Conservation (phyloP, 805 yeast genomes). For the Geotrichum ghanense region DNA sequence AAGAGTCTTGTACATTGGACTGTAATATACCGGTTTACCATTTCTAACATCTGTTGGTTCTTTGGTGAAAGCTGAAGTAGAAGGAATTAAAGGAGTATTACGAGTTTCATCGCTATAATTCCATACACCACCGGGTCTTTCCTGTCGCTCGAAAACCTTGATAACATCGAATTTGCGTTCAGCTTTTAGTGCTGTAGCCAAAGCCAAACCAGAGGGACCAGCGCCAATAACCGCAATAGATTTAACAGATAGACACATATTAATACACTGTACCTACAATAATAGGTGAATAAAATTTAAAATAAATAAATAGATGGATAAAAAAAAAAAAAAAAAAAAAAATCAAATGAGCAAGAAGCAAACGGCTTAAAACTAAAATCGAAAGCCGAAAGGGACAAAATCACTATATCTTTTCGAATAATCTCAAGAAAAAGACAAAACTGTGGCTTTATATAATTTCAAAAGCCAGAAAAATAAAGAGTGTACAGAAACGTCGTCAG, state of each 20-base stretch:
- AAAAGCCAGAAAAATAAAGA: no score
- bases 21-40: conserved; percentile 6
- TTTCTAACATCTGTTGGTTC: conserved; percentile 29
- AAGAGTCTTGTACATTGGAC: conserved; percentile 51
- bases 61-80: conserved; percentile 16
- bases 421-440: no score
- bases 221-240: conserved; percentile 62
- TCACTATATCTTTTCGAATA: no score
- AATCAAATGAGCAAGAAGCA: no score
- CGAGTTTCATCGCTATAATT: conserved; percentile 34
- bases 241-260: neutral
- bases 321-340: no score
- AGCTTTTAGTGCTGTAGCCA: conserved; percentile 48
- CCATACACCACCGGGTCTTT: conserved; percentile 74
- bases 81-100: conserved; percentile 23
- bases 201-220: conserved; percentile 65
- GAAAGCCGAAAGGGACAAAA: no score
- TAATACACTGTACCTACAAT: no score
- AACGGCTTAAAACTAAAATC: no score
- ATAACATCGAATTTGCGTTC: conserved; percentile 35
- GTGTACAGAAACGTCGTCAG: no score
- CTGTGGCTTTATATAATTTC: no score
- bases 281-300: no score
- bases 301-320: no score
- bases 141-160: conserved; percentile 48